phyloP scores from a whole-genome alignment of 345 rosid species.

The Syzygium grande region DNA sequence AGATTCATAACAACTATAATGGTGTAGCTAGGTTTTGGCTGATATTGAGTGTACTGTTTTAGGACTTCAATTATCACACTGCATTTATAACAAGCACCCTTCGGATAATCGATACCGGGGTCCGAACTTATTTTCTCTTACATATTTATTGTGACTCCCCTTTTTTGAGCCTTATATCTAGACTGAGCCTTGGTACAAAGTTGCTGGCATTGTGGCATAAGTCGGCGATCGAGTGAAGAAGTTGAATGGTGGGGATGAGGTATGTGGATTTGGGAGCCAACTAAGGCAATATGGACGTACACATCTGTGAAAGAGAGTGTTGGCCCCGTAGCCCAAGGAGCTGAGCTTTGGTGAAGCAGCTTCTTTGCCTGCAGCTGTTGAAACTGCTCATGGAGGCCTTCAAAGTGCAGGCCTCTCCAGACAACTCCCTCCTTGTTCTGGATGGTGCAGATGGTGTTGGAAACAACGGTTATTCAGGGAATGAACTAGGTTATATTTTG shows the following conservation, averaged over 20 bases:
- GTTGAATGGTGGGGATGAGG: background rate
- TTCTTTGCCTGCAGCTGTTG: background rate
- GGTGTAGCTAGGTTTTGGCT: background rate
- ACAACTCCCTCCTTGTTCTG: slow-evolving; percentile 25
- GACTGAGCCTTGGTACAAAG: slow-evolving; percentile 30
- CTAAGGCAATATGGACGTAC: slow-evolving; percentile 56
- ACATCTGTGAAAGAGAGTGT: slow-evolving; percentile 37
- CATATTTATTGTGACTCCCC: background rate
- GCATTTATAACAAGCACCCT: background rate
- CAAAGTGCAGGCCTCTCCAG: background rate
- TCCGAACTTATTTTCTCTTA: no score
- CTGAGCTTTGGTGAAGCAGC: slow-evolving; percentile 39
- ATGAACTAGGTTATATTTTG: no score
- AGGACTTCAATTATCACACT: background rate
- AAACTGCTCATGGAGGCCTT: background rate
- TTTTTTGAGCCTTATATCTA: background rate
- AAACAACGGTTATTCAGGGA: slow-evolving; percentile 13
- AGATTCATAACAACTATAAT: background rate
- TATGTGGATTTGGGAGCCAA: slow-evolving; percentile 20
- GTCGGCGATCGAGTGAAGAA: slow-evolving; percentile 54
- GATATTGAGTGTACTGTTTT: background rate
- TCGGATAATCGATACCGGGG: background rate
- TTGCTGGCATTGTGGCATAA: slow-evolving; percentile 66
- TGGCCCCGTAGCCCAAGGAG: background rate
- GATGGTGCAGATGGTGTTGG: slow-evolving; percentile 17